phyloP scores from a whole-genome alignment of 2,329 filamentous ascomycete species.

The Penicillium oxalicum region DNA sequence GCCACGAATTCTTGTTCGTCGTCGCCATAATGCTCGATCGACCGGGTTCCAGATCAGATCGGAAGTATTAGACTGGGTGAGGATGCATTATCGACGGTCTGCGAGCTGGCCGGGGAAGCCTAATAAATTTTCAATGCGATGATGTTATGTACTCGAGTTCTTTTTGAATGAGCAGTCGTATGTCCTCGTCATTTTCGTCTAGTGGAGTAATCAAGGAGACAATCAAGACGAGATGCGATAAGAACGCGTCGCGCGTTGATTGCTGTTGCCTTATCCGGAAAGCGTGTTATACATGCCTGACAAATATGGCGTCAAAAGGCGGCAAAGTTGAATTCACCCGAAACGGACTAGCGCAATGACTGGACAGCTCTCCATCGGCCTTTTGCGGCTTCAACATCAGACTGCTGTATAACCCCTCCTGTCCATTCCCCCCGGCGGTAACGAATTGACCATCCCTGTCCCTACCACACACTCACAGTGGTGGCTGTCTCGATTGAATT shows the following conservation, averaged over 20 bases:
- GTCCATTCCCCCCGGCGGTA: slow-evolving; percentile 18
- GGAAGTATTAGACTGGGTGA: slow-evolving; percentile 14
- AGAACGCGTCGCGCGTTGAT: slow-evolving; percentile 30
- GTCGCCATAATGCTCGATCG: slow-evolving; percentile 22
- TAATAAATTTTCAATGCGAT: not conserved
- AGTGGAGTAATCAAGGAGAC: slow-evolving; percentile 6
- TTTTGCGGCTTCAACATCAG: slow-evolving; percentile 38
- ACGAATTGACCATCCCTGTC: slow-evolving; percentile 24
- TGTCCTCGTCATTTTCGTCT: slow-evolving; percentile 13
- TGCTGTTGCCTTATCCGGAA: slow-evolving; percentile 17
- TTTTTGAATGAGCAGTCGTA: slow-evolving; percentile 5
- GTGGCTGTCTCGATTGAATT: too few relatives aligned
- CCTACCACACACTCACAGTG: slow-evolving; percentile 2
- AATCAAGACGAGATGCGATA: slow-evolving; percentile 11
- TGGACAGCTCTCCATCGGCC: slow-evolving; percentile 28
- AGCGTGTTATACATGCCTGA: slow-evolving; percentile 18
- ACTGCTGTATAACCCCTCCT: slow-evolving; percentile 27
- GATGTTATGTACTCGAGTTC: not conserved
- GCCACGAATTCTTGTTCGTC: slow-evolving; percentile 18
- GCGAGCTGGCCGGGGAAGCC: not conserved
- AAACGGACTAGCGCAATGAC: slow-evolving; percentile 27
- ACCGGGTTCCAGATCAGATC: slow-evolving; percentile 10
- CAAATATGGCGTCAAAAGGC: slow-evolving; percentile 20
- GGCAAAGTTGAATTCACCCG: slow-evolving; percentile 20
- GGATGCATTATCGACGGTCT: slow-evolving; percentile 21